Base-by-base conservation (phyloP, 192 early-diverging fungal species). In the Jimgerdemannia lactiflua region DNA sequence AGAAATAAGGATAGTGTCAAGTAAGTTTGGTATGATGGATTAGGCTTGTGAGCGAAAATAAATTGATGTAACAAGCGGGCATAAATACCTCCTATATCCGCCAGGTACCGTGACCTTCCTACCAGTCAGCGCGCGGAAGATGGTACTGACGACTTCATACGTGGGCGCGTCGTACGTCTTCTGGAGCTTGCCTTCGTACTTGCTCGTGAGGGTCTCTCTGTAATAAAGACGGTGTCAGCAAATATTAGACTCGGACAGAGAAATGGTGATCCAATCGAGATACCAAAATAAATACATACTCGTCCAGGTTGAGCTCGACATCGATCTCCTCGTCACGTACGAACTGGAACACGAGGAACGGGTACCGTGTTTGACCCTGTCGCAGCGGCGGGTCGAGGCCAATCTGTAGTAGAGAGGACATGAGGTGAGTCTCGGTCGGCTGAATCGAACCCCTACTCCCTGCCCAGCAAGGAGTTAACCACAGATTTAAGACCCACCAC, bases 311-410 rank as follows among this genome's bases (percentile, higher is more conserved):
- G 43, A 97, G 81, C 10, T 91, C 87, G 14, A 94, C 79, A 43
- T 97, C 95, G 7, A 89, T 86, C 74, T 99, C 97, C 72, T 97
- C 94, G 74, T 98, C 98, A 41, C 91, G 84, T 41, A 94, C 92
- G 87, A 99, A 98, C 85, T 99, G 98, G 82, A 98, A 92, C 2
- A 98, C 95, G 80, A 99, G 79, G 84, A 94, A 97, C 8, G 94
- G 94, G 84, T 99, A 97, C 72, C 91, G 87, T 20, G 97, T 98
- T 79, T 98, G 96, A 73, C 98, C 98, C 81, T 99, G 98, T 66
- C 98, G 91, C 65, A 99, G 85, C 20, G 98, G 97, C 64, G 98
- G 97, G 77, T 98, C 94, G 72, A 99, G 82, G n/a, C 93, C 95
- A 75, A 99, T 91, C 69, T 85, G 77, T 14, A 43, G 1, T 59